Evolutionary conservation across 257 asterid species (phyloP).

Genomic region (Ballota nigra): DNA sequence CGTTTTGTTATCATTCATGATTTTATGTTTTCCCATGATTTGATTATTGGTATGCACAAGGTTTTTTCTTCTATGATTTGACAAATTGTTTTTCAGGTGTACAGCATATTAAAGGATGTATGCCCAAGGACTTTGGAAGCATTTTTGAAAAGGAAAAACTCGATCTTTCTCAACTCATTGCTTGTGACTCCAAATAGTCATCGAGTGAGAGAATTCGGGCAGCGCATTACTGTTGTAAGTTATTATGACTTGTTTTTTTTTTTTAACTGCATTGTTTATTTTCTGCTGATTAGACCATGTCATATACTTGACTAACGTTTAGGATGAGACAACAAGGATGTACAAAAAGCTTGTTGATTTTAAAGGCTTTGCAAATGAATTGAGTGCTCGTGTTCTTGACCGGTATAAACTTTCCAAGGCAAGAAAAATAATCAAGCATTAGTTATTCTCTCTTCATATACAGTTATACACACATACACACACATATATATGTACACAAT

Average conservation of each 20-base stretch:
- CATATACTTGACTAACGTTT: slow-evolving; percentile 24
- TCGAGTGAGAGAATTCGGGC: slow-evolving; percentile 87
- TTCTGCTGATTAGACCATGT: slow-evolving; percentile 11
- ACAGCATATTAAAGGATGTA: slow-evolving; percentile 68
- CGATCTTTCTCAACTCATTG: slow-evolving; percentile 62
- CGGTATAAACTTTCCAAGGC: slow-evolving; percentile 82
- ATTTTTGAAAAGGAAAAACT: slow-evolving; percentile 46
- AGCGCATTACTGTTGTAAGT: slow-evolving; percentile 67
- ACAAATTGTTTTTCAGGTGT: slow-evolving; percentile 53
- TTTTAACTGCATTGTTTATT: slow-evolving; percentile 5
- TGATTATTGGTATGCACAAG: no score
- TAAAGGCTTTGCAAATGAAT: slow-evolving; percentile 74
- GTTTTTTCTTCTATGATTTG: background rate
- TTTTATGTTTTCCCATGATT: no score
- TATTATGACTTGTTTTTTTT: slow-evolving; percentile 9
- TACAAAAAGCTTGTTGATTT: slow-evolving; percentile 71
- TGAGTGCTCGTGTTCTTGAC: slow-evolving; percentile 74
- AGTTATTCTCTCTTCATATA: background rate
- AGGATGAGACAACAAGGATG: slow-evolving; percentile 76
- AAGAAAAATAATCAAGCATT: slow-evolving; percentile 33
- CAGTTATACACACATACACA: background rate
- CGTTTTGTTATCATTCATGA: background rate
- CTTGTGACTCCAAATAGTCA: slow-evolving; percentile 90
- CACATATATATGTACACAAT: background rate
- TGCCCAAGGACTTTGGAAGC: slow-evolving; percentile 43